These are phyloP conservation scores for Arthrinium puccinioides DNA, from an alignment of 2,329 filamentous ascomycete species.

Conservation along the genomic window DNA sequence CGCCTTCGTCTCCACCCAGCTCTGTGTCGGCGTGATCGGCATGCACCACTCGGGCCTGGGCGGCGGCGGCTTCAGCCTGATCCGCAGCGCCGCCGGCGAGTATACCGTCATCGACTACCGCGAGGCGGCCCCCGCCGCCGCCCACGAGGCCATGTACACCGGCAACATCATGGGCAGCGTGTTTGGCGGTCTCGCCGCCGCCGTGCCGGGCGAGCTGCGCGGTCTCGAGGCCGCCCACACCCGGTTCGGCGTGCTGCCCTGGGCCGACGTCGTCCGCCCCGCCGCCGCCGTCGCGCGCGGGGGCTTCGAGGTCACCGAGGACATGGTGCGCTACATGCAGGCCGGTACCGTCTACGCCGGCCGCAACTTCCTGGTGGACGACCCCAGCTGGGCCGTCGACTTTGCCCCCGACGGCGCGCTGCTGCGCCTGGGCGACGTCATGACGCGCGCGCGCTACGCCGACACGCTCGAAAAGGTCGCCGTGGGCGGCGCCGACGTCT, in stretches of 20 bases:
- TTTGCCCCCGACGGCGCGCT: constrained; percentile 79
- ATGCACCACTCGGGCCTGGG: constrained; percentile 81
- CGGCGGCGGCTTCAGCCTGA: constrained; percentile 83
- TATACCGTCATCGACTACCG: constrained; percentile 89
- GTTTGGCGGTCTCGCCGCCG: constrained; percentile 64
- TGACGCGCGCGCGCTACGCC: constrained; percentile 76
- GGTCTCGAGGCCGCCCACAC: constrained; percentile 74
- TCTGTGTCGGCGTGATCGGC: constrained; percentile 69
- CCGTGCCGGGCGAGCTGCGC: constrained; percentile 66
- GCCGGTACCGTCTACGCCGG: constrained; percentile 27
- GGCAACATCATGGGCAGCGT: constrained; percentile 62
- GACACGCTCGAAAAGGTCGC: constrained; percentile 71
- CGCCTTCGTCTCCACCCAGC: constrained; percentile 64
- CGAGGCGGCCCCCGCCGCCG: constrained; percentile 77
- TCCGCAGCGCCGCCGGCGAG: constrained; percentile 59
- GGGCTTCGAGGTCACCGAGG: constrained; percentile 68
- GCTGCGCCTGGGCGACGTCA: constrained; percentile 64
- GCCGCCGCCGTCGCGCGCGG: constrained; percentile 66
- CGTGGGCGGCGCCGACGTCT: constrained; percentile 61
- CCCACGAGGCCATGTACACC: constrained; percentile 78
- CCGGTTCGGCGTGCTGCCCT: constrained; percentile 62
- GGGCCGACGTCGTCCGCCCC: constrained; percentile 65
- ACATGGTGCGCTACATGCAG: constrained; percentile 68
- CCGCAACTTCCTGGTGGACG: constrained; percentile 61
- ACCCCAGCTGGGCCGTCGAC: constrained; percentile 77